Percentiles rank a stretch among this genome's conserved stretches.
Evolutionary conservation across 257 asterid genomes (phyloP).

Genomic region (Avicennia marina): DNA sequence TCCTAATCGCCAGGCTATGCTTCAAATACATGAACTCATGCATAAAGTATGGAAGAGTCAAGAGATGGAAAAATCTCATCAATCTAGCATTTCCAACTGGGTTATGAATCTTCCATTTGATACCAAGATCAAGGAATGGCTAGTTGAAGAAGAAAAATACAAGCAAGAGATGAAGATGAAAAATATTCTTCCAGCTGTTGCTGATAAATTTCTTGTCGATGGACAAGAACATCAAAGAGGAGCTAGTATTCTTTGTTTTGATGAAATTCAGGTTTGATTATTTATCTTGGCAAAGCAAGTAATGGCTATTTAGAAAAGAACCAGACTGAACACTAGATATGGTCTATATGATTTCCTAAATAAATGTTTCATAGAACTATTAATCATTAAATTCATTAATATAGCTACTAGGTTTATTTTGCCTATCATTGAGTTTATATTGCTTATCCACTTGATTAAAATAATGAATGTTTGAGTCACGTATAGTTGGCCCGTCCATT

Average conservation of each 20-base stretch:
- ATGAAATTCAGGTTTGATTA: constrained; percentile 77
- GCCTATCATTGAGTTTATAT: not conserved
- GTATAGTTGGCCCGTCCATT: no score
- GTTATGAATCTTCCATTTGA: constrained; percentile 83
- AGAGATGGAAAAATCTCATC: constrained; percentile 50
- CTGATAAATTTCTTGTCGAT: constrained; percentile 81
- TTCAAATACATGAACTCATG: constrained; percentile 80
- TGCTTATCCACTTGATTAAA: no score
- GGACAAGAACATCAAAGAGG: constrained; percentile 57
- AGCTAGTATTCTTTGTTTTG: constrained; percentile 89
- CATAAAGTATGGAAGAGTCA: constrained; percentile 79
- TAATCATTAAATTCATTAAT: not conserved
- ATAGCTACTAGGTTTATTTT: not conserved
- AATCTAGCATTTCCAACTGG: constrained; percentile 81
- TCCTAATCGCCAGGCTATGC: constrained; percentile 76
- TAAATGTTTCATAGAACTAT: not conserved
- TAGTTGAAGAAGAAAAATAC: constrained; percentile 87
- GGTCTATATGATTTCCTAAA: not conserved
- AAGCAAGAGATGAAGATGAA: constrained; percentile 76
- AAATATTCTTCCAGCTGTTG: constrained; percentile 89
- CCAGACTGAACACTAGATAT: not conserved
- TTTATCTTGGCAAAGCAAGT: not conserved
- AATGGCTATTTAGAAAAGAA: not conserved
- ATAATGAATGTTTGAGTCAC: no score
- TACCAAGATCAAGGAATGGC: constrained; percentile 82